Conservation (phyloP, 306 rosid genomes). For the Styphnolobium japonicum region DNA sequence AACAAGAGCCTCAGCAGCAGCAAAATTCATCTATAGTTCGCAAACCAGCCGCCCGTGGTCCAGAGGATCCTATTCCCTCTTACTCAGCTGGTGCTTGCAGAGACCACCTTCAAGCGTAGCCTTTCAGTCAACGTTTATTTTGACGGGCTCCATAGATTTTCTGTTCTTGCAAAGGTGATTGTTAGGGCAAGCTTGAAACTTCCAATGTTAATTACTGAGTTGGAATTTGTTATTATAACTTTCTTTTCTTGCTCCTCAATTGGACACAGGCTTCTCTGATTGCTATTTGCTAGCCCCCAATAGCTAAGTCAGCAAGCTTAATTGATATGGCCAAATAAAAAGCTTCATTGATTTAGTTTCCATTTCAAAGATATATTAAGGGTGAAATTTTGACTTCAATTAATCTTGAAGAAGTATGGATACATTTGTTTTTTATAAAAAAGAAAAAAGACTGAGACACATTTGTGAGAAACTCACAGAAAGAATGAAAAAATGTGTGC, state of each 20-base stretch:
- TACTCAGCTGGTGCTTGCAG: slow-evolving; percentile 9
- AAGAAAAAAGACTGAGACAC: too few species aligned
- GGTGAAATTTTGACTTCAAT: neutral
- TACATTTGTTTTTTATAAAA: neutral
- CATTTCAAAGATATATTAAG: neutral
- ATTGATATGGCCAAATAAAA: too few species aligned
- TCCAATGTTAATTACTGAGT: neutral
- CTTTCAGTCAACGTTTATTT: neutral
- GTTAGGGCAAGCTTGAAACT: neutral
- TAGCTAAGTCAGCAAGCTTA: neutral
- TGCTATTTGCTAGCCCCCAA: neutral
- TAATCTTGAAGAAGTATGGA: neutral
- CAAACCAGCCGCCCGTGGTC: slow-evolving; percentile 24
- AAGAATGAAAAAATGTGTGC: neutral
- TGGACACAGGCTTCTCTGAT: neutral
- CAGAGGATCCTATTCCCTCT: slow-evolving; percentile 4
- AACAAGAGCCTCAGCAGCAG: slow-evolving; percentile 3
- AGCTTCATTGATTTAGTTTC: neutral
- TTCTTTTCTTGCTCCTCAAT: neutral
- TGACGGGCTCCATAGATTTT: neutral
- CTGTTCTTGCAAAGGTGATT: neutral
- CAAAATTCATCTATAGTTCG: slow-evolving; percentile 9
- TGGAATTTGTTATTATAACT: neutral
- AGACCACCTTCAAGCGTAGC: slow-evolving; percentile 10
- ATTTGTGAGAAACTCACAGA: too few species aligned